Evolutionary conservation across 192 early-diverging fungal genomes (phyloP), one percentile per base, ranked within the genome.

Genomic region (Podila epigama): DNA sequence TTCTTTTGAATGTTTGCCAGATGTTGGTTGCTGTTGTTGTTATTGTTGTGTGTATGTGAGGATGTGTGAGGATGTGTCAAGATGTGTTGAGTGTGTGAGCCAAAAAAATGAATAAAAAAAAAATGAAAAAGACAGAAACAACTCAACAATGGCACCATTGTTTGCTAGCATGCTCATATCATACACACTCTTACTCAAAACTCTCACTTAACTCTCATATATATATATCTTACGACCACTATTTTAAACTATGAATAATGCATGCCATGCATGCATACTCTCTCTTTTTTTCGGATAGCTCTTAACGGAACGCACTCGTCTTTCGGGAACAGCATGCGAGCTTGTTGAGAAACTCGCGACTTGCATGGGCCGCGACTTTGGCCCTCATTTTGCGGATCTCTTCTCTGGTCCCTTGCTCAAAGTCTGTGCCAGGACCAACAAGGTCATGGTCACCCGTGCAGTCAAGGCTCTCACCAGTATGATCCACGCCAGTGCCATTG

Each of bases 381-480:
- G 88, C 36, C 57, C 75, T 7, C 60, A 77, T 25, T 66, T 92
- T 7, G 58, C 79, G 18, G 94, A 95, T 31, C 41, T 85, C 48
- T 82, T 94, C 53, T 80, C 89, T 9, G 83, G 86, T 2, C 58
- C 89, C 0, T 66, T 90, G 0, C 63, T 95, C 56, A 87, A 85
- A 50, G 83, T 91, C 20, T 91, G 89, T 68, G 83, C 81, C 11
- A 88, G 90, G 18, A 86, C 91, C n/a, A 94, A 93, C 82, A 90
- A 91, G 65, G 87, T 94, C 29, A 87, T 90, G 80, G 86, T 91
- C 34, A 82, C 79, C 4, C 85, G 89, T 42, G 89, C 87, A 6
- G 66, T 86, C 32, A 83, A 84, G 60, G 88, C 89, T 29, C 68
- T 93, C 36, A 86, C 81, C 16, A 82, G 81, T 2, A 88, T 92